These are phyloP conservation scores for Artemisia annua DNA, from an alignment of 129 eudicot genomes.

Conservation along the genomic window DNA sequence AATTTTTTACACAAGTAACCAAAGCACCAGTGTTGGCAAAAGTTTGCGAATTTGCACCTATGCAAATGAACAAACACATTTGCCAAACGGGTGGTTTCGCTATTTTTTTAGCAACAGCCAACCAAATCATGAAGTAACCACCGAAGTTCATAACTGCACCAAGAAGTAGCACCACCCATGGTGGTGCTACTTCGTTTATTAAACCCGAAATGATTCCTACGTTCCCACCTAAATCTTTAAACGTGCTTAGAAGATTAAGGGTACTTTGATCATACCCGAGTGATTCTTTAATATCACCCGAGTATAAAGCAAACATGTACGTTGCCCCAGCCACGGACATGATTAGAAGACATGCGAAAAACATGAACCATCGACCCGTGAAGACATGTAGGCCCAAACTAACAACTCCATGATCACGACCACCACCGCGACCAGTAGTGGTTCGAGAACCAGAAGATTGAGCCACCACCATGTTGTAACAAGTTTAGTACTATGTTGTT, in stretches of 20 bases:
- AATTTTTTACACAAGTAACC: slow-evolving; percentile 78
- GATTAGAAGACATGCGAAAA: slow-evolving; percentile 61
- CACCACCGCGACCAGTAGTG: slow-evolving; percentile 12
- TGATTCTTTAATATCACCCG: slow-evolving; percentile 59
- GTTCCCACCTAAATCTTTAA: slow-evolving; percentile 76
- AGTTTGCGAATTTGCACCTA: slow-evolving; percentile 78
- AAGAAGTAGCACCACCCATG: slow-evolving; percentile 74
- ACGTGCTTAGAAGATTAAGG: slow-evolving; percentile 65
- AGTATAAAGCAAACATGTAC: slow-evolving; percentile 80
- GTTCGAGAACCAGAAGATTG: slow-evolving; percentile 12
- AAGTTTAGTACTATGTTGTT: background rate
- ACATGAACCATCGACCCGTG: slow-evolving; percentile 87
- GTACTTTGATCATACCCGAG: slow-evolving; percentile 86
- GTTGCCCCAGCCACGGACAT: slow-evolving; percentile 77
- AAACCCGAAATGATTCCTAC: slow-evolving; percentile 70
- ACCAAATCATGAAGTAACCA: slow-evolving; percentile 89
- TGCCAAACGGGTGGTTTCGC: slow-evolving; percentile 60
- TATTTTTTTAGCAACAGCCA: slow-evolving; percentile 49
- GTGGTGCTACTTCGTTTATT: slow-evolving; percentile 69
- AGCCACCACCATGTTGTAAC: slow-evolving; percentile 12
- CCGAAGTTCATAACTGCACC: slow-evolving; percentile 72
- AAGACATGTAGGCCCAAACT: slow-evolving; percentile 41
- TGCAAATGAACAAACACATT: slow-evolving; percentile 75
- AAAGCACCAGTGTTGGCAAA: slow-evolving; percentile 78
- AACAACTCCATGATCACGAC: slow-evolving; percentile 29